phyloP scores from a whole-genome alignment of 495 filamentous ascomycete genomes.

The Gamarada debralockiae region DNA sequence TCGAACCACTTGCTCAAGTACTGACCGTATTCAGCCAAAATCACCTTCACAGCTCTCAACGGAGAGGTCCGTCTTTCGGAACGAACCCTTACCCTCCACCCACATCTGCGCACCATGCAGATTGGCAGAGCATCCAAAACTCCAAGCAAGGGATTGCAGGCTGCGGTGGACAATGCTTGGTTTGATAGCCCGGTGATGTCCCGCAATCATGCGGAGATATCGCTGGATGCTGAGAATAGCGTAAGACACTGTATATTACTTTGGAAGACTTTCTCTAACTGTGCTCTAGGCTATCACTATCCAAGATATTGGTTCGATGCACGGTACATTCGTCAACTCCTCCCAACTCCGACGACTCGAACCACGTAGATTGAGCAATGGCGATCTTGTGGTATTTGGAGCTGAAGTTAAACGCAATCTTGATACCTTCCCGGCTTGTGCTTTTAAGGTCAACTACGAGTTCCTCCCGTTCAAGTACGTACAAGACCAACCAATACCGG shows the following conservation, averaged over 20 bases:
- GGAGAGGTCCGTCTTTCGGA: slow-evolving; percentile 13
- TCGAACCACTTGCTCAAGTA: neutral
- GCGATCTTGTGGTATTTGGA: slow-evolving; percentile 44
- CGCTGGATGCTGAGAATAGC: slow-evolving; percentile 35
- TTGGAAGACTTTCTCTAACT: slow-evolving; percentile 9
- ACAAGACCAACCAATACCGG: neutral
- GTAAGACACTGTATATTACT: slow-evolving; percentile 28
- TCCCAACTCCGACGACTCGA: slow-evolving; percentile 27
- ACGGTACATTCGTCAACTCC: slow-evolving; percentile 48
- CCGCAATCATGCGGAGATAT: slow-evolving; percentile 65
- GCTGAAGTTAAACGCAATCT: slow-evolving; percentile 37
- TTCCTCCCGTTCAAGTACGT: slow-evolving; percentile 17
- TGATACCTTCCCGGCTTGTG: slow-evolving; percentile 36
- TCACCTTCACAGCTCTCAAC: slow-evolving; percentile 25
- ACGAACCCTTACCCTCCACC: slow-evolving; percentile 24
- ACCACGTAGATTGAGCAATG: slow-evolving; percentile 26
- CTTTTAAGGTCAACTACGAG: slow-evolving; percentile 18
- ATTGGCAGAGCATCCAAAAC: slow-evolving; percentile 63
- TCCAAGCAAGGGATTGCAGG: slow-evolving; percentile 44
- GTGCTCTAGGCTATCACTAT: slow-evolving; percentile 36
- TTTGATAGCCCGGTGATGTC: slow-evolving; percentile 84
- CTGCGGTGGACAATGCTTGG: slow-evolving; percentile 59
- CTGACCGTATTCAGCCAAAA: slow-evolving; percentile 21
- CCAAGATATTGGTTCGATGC: slow-evolving; percentile 50
- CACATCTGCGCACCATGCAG: slow-evolving; percentile 18